phyloP scores from a whole-genome alignment of 768 basidiomycete genomes.

The Crassisporium funariophilum region DNA sequence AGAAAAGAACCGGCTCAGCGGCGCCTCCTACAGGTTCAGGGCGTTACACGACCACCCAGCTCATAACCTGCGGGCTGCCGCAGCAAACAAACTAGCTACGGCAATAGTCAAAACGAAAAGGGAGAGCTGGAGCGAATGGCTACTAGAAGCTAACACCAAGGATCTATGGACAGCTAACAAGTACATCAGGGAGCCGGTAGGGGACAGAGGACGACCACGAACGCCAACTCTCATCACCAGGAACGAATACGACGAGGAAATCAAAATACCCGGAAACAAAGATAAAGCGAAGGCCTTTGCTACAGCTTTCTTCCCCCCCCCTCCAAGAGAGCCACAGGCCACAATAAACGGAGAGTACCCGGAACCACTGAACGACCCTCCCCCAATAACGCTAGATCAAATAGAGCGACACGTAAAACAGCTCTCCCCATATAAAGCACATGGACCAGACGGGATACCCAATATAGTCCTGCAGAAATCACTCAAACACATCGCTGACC shows the following conservation, averaged over 20 bases:
- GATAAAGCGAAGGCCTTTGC: neutral
- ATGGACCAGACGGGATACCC: neutral
- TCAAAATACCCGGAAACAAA: neutral
- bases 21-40: constrained; percentile 4
- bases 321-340: neutral
- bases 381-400: neutral
- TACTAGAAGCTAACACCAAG: neutral
- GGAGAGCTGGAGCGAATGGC: neutral
- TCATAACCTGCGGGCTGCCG: too few relatives aligned
- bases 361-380: neutral
- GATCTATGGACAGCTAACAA: neutral
- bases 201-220: neutral
- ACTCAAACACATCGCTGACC: neutral
- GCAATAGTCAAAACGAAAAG: neutral
- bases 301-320: neutral
- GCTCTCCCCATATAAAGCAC: neutral
- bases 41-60: constrained; percentile 17
- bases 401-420: neutral
- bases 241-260: neutral
- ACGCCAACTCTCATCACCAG: neutral
- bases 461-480: neutral
- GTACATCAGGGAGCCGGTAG: neutral
- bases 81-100: constrained; percentile 9
- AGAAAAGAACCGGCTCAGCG: constrained; percentile 13
- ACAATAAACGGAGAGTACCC: neutral